A percentile compares a stretch with the other conserved stretches of the same genome.
These are phyloP conservation scores for Sporisorium exsertum DNA, from an alignment of 1,284 basidiomycete genomes.

Conservation along the genomic window DNA sequence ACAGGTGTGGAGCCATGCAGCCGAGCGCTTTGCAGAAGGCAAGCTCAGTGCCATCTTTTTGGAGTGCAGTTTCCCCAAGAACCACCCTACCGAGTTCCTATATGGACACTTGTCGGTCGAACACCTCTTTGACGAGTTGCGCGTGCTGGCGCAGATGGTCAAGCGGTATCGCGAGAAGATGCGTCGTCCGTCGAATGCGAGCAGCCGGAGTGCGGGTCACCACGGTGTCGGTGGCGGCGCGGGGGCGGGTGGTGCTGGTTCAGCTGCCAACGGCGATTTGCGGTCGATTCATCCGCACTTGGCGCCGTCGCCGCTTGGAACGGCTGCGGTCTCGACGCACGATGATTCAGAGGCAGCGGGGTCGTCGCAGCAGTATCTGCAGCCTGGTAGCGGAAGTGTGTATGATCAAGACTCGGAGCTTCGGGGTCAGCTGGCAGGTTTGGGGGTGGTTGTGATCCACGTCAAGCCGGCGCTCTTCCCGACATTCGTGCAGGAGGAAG, in stretches of 20 bases:
- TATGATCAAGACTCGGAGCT: constrained; percentile 55
- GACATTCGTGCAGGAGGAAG: constrained; percentile 30
- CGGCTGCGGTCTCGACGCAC: constrained; percentile 30
- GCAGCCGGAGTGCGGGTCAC: constrained; percentile 18
- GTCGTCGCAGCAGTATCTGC: constrained; percentile 4
- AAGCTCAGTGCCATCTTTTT: constrained; percentile 61
- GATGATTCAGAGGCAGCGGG: constrained; percentile 13
- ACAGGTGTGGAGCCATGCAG: constrained; percentile 61
- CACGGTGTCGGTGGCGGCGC: not conserved
- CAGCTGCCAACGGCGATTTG: constrained; percentile 13
- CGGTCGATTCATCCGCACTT: constrained; percentile 22
- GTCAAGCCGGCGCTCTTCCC: constrained; percentile 64
- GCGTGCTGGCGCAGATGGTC: constrained; percentile 54
- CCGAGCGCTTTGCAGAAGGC: constrained; percentile 52
- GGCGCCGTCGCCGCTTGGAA: constrained; percentile 42
- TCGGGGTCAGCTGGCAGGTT: constrained; percentile 38
- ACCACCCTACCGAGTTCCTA: constrained; percentile 60
- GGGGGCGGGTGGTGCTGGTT: not conserved
- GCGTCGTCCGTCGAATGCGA: constrained; percentile 27
- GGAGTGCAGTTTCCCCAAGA: constrained; percentile 61
- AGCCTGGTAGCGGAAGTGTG: constrained; percentile 19
- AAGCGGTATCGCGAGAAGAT: constrained; percentile 35
- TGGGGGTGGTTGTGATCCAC: constrained; percentile 60
- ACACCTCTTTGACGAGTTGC: constrained; percentile 61
- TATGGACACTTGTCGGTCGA: constrained; percentile 63